These are phyloP conservation scores for Kluyveromyces starmeri DNA, from an alignment of 805 yeast genomes.

Conservation along the genomic window DNA sequence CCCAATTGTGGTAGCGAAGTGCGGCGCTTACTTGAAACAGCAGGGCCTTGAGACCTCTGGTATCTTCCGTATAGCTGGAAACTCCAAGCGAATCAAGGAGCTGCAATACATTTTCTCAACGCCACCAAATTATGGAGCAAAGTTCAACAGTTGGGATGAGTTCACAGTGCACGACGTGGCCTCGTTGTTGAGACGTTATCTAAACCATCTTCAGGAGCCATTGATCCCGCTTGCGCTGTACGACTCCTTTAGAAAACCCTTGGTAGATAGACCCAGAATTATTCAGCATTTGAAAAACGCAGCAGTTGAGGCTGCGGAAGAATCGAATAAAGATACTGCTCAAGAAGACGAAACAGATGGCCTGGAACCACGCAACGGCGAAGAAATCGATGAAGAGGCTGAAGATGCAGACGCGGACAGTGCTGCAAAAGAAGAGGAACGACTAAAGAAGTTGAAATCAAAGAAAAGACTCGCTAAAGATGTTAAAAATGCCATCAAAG, in stretches of 20 bases:
- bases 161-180: constrained; percentile 97
- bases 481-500: constrained; percentile 57
- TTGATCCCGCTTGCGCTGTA: constrained; percentile 72
- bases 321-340: no score
- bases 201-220: constrained; percentile 88
- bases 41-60: constrained; percentile 80
- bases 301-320: constrained; percentile 7
- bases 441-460: constrained; percentile 36
- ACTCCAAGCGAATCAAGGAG: constrained; percentile 78
- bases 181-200: constrained; percentile 72
- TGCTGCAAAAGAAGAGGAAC: constrained; percentile 24
- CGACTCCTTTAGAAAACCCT: constrained; percentile 70
- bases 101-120: constrained; percentile 74
- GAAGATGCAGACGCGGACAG: constrained; percentile 18
- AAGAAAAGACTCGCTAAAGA: constrained; percentile 55
- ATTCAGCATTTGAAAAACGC: constrained; percentile 61
- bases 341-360: constrained; percentile 7
- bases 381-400: constrained; percentile 14
- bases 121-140: constrained; percentile 86
- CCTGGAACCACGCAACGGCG: constrained; percentile 14
- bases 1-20: constrained; percentile 91
- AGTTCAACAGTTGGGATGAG: constrained; percentile 76
- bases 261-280: constrained; percentile 55
- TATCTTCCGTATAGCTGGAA: constrained; percentile 87
- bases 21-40: constrained; percentile 78